phyloP scores from a whole-genome alignment of 2,329 filamentous ascomycete species.

The Hymenoscyphus fructigenus region DNA sequence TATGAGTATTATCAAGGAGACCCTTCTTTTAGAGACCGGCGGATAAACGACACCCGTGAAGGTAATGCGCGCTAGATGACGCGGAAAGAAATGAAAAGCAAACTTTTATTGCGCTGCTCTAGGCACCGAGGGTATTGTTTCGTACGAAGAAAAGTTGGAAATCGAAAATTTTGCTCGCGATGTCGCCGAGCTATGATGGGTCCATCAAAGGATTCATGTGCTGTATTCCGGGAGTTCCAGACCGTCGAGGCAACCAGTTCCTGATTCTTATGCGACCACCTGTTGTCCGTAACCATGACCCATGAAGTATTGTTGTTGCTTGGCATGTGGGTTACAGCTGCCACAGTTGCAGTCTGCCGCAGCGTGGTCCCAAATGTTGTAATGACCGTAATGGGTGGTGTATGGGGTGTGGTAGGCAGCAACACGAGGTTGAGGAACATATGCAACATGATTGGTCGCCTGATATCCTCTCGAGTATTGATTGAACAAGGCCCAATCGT shows the following conservation, averaged over 20 bases:
- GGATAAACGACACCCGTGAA: conserved; percentile 30
- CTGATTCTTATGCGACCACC: conserved; percentile 42
- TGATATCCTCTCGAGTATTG: conserved; percentile 44
- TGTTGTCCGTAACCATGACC: conserved; percentile 45
- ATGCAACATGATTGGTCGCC: conserved; percentile 34
- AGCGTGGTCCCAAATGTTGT: conserved; percentile 45
- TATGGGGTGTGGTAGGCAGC: conserved; percentile 50
- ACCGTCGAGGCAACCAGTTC: neutral
- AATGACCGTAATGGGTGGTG: conserved; percentile 41
- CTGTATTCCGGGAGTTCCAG: neutral
- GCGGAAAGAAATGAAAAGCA: conserved; percentile 30
- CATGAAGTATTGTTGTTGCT: conserved; percentile 48
- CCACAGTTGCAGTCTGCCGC: conserved; percentile 47
- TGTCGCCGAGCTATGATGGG: conserved; percentile 1
- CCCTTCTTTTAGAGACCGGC: conserved; percentile 26
- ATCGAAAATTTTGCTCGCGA: conserved; percentile 12
- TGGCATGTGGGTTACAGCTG: conserved; percentile 46
- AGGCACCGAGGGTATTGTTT: conserved; percentile 27
- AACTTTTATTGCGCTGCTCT: conserved; percentile 35
- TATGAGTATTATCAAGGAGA: conserved; percentile 30
- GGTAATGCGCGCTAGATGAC: conserved; percentile 34
- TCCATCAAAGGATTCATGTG: neutral
- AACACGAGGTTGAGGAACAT: conserved; percentile 43
- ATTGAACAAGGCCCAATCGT: conserved; percentile 51
- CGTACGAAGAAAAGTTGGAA: conserved; percentile 7